Evolutionary conservation across 1,284 basidiomycete genomes (phyloP).

Genomic region (Coniophora puteana): DNA sequence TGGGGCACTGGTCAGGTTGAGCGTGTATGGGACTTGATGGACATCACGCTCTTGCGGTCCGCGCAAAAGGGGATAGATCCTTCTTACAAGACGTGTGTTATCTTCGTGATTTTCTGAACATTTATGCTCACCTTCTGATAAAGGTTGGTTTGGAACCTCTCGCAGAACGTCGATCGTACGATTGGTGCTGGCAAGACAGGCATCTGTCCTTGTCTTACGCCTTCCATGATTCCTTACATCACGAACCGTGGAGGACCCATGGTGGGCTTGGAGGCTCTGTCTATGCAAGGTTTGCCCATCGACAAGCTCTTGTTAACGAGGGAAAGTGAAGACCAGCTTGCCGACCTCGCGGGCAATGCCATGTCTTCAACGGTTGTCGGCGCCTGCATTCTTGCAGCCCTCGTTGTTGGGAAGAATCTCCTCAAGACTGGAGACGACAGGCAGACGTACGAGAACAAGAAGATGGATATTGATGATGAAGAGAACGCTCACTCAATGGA

Average conservation of each 20-base stretch:
- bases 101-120: too few relatives aligned
- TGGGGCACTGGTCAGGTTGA: conserved; percentile 92
- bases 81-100: conserved; percentile 79
- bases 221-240: conserved; percentile 95
- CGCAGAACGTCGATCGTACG: conserved; percentile 92
- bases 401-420: conserved; percentile 64
- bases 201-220: conserved; percentile 90
- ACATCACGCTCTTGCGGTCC: conserved; percentile 83
- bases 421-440: conserved; percentile 62
- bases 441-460: conserved; percentile 61
- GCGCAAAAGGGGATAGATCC: conserved; percentile 81
- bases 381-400: conserved; percentile 81
- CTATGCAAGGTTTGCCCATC: conserved; percentile 91
- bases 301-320: conserved; percentile 89
- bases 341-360: conserved; percentile 93
- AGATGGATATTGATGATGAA: conserved; percentile 35
- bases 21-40: conserved; percentile 92
- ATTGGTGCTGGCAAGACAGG: conserved; percentile 80
- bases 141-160: conserved; percentile 94
- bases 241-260: conserved; percentile 96
- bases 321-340: conserved; percentile 91
- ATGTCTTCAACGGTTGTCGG: conserved; percentile 98
- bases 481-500: conserved; percentile 42
- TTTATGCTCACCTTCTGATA: conserved; percentile 4
- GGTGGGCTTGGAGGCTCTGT: conserved; percentile 89